Evolutionary conservation across 306 rosid genomes (phyloP), one percentile per base, ranked within the genome.

Genomic region (Prunus dulcis): DNA sequence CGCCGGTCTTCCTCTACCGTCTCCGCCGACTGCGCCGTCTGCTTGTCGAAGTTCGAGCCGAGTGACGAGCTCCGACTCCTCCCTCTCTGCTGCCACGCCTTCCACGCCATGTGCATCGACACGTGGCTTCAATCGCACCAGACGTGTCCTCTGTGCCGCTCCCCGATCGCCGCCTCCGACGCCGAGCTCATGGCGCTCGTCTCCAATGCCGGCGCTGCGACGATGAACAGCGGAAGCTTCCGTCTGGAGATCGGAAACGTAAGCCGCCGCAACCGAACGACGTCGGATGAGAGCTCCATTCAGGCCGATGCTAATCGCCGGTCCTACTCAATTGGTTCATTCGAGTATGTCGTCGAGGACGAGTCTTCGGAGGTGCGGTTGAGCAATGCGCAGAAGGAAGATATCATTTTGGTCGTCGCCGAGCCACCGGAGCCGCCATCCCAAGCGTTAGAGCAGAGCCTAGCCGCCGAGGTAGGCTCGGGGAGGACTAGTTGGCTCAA

Each of bases 241-340:
- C 79, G 92, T 10, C 68, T 92, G 6, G 93, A 92, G 80, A 84
- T 92, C 17, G 96, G 97, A 0, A 92, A 80, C 76, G 63, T 90
- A 18, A 92, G 97, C 73, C 86, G 84, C 18, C 82, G 89, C 27
- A 80, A 88, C 4, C 85, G 76, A 46, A 61, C 82, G 0, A 51
- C 70, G 3, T 23, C 76, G 32, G 45, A 63, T 5, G n/a, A 63
- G 15, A 20, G 15, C 3, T 17, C 45, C 38, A 12, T 15, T 34
- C 12, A 9, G 3, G 11, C 34, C 43, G 67, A 63, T 34, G 12
- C 46, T 7, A 17, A 28, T 63, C 80, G 76, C 41, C 83, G 91
- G 60, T 95, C 98, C 10, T 92, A 86, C 67, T 95, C 98, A 3
- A 86, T 92, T 5, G 97, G 97, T 56, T 95, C 97, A 12, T 94